phyloP scores from a whole-genome alignment of 768 basidiomycete genomes.

The Amanita rubescens region DNA sequence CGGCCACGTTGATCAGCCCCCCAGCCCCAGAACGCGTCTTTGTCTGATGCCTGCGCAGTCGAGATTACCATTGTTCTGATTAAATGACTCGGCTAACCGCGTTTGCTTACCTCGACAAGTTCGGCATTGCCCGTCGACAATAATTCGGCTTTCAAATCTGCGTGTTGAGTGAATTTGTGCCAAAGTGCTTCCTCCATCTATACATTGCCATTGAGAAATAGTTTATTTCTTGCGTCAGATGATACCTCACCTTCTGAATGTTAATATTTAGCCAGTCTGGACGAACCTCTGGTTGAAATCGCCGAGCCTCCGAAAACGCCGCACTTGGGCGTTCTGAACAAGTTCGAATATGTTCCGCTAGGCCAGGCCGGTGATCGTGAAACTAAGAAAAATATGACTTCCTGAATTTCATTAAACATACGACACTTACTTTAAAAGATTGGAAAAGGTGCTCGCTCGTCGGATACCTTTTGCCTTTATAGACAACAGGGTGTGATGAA shows the following conservation, averaged over 20 bases:
- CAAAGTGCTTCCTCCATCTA: conserved; percentile 63
- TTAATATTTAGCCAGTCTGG: conserved; percentile 66
- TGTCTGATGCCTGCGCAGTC: conserved; percentile 52
- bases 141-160: conserved; percentile 48
- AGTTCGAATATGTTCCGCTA: conserved; percentile 64
- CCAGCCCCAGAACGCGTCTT: conserved; percentile 74
- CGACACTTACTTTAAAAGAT: conserved; percentile 53
- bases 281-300: conserved; percentile 53
- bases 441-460: conserved; percentile 77
- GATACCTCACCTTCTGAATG: conserved; percentile 43
- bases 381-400: conserved; percentile 36
- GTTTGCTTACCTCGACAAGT: conserved; percentile 54
- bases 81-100: not conserved
- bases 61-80: conserved; percentile 1
- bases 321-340: conserved; percentile 55
- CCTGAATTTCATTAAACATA: not conserved
- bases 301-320: conserved; percentile 62
- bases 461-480: conserved; percentile 59
- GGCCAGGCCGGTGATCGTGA: conserved; percentile 45
- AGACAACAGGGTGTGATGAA: conserved; percentile 55
- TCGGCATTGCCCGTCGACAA: conserved; percentile 59
- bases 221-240: not conserved
- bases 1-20: conserved; percentile 58
- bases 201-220: not conserved
- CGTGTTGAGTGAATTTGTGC: conserved; percentile 68